phyloP scores from a whole-genome alignment of 306 rosid species.

The Phaseolus lunatus region DNA sequence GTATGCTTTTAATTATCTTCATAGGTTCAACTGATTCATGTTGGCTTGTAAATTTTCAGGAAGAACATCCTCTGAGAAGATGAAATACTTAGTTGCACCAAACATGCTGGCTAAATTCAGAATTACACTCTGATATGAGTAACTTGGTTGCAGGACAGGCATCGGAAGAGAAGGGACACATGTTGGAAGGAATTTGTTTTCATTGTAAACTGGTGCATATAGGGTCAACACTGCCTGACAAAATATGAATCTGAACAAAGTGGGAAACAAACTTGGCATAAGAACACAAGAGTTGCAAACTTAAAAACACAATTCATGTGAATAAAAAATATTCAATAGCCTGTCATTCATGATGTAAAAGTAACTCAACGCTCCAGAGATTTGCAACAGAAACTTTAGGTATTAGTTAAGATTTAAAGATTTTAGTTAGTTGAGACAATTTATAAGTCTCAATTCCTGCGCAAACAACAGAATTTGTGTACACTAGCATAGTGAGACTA shows the following conservation, averaged over 20 bases:
- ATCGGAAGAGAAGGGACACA: conserved; percentile 77
- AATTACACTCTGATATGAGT: conserved; percentile 56
- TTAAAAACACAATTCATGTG: background rate
- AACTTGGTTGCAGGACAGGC: conserved; percentile 49
- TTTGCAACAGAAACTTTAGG: background rate
- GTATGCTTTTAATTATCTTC: conserved; percentile 34
- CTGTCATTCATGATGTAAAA: conserved; percentile 8
- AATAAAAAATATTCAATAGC: conserved; percentile 10
- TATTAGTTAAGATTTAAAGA: background rate
- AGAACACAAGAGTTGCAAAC: background rate
- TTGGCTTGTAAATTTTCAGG: conserved; percentile 42
- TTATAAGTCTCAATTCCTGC: background rate
- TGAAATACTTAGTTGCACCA: conserved; percentile 65
- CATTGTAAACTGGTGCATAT: conserved; percentile 64
- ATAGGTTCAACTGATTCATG: conserved; percentile 35
- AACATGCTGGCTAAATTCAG: conserved; percentile 66
- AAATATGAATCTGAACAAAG: conserved; percentile 77
- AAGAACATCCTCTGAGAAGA: conserved; percentile 58
- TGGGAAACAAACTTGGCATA: background rate
- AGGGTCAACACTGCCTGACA: conserved; percentile 68
- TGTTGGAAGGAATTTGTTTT: conserved; percentile 69
- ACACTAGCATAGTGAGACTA: background rate
- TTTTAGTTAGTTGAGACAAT: conserved; percentile 12
- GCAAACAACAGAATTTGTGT: background rate
- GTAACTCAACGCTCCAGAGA: background rate